phyloP scores from a whole-genome alignment of 495 filamentous ascomycete species.

The Tricharina praecox region DNA sequence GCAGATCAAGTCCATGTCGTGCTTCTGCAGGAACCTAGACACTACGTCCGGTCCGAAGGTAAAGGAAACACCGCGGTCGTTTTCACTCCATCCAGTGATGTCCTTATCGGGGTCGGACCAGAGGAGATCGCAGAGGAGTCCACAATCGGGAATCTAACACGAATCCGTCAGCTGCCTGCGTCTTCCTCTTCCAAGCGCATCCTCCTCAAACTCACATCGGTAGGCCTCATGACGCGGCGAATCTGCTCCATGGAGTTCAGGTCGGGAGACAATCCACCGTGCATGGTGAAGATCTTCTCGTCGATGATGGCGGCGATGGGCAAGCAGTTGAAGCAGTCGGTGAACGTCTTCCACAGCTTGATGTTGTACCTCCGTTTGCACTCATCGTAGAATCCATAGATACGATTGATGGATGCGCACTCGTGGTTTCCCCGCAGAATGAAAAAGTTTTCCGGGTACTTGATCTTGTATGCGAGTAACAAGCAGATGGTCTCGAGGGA shows the following conservation, averaged over 20 bases:
- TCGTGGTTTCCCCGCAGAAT: slow-evolving; percentile 97
- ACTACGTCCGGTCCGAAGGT: slow-evolving; percentile 99
- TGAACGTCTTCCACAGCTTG: slow-evolving; percentile 99
- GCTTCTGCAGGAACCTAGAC: slow-evolving; percentile 95
- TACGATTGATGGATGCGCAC: slow-evolving; percentile 98
- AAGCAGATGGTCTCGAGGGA: slow-evolving; percentile 98
- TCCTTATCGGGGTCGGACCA: slow-evolving; percentile 99
- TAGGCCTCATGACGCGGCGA: slow-evolving; percentile 93
- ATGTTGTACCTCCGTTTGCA: slow-evolving; percentile 99
- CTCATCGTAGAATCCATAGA: slow-evolving; percentile 99
- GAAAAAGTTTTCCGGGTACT: slow-evolving; percentile 99
- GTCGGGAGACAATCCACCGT: slow-evolving; percentile 91
- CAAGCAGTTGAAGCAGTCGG: slow-evolving; percentile 98
- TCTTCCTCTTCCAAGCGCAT: too few relatives aligned
- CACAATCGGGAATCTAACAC: slow-evolving; percentile 95
- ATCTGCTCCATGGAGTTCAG: slow-evolving; percentile 99
- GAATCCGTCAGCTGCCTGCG: slow-evolving; percentile 22
- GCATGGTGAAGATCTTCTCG: slow-evolving; percentile 99
- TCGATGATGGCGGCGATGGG: slow-evolving; percentile 99
- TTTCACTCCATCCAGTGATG: slow-evolving; percentile 99
- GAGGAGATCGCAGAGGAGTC: slow-evolving; percentile 87
- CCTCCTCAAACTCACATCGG: slow-evolving; percentile 52
- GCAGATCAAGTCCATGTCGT: slow-evolving; percentile 99
- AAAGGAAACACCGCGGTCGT: slow-evolving; percentile 95
- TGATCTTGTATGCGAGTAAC: slow-evolving; percentile 98